phyloP scores from a whole-genome alignment of 179 eudicot genomes.

The Patellifolia procumbens region DNA sequence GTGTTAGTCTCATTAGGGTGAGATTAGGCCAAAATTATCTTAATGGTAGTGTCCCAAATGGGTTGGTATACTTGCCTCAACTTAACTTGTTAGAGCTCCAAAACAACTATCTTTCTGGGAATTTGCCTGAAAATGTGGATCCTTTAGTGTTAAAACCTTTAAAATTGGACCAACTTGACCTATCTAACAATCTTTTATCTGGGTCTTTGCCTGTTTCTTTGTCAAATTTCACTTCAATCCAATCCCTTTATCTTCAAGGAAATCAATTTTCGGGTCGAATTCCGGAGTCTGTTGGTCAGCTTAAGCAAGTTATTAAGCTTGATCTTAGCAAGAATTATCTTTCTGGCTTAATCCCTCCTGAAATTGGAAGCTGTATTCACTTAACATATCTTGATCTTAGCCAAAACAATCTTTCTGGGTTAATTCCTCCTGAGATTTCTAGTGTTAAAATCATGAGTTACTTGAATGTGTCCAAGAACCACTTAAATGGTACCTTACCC shows the following conservation, averaged over 20 bases:
- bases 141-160: slow-evolving; percentile 33
- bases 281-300: slow-evolving; percentile 66
- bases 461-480: slow-evolving; percentile 76
- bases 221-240: slow-evolving; percentile 67
- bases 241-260: slow-evolving; percentile 56
- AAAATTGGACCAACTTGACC: slow-evolving; percentile 61
- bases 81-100: slow-evolving; percentile 73
- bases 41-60: slow-evolving; percentile 84
- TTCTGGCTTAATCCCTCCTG: slow-evolving; percentile 60
- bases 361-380: slow-evolving; percentile 62
- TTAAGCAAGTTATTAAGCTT: slow-evolving; percentile 55
- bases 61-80: slow-evolving; percentile 75
- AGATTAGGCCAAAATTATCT: slow-evolving; percentile 79
- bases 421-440: slow-evolving; percentile 68
- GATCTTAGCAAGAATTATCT: slow-evolving; percentile 62
- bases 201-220: slow-evolving; percentile 64
- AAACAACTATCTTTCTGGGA: slow-evolving; percentile 66
- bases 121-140: slow-evolving; percentile 51
- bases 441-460: slow-evolving; percentile 57
- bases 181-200: slow-evolving; percentile 66
- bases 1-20: slow-evolving; percentile 67
- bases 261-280: slow-evolving; percentile 73
- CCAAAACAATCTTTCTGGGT: slow-evolving; percentile 71
- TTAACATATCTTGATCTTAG: slow-evolving; percentile 80
- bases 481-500: slow-evolving; percentile 61